Evolutionary conservation across 202 grass and related monocot species (phyloP).

Genomic region (Bolboschoenoplectus hybrid): DNA sequence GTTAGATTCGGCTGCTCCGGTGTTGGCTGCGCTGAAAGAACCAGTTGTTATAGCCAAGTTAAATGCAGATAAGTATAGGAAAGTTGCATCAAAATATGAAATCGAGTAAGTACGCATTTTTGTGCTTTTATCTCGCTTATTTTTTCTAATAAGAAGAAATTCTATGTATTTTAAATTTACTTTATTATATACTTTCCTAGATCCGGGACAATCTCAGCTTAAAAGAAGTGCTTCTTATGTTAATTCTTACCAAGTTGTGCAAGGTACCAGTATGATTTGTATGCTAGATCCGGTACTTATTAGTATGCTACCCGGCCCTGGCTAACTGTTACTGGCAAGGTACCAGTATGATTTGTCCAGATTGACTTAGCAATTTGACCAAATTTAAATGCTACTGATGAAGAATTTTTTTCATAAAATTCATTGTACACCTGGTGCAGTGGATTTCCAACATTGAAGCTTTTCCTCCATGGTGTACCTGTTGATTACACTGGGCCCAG

Average conservation of each 20-base stretch:
- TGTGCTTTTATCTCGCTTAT: slow-evolving; percentile 37
- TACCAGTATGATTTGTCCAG: not conserved
- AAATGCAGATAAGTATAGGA: slow-evolving; percentile 86
- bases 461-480: slow-evolving; percentile 79
- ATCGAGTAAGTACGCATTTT: slow-evolving; percentile 84
- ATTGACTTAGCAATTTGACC: not conserved
- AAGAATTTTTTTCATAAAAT: not conserved
- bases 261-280: no score
- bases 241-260: not conserved
- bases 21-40: slow-evolving; percentile 56
- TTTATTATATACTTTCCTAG: slow-evolving; percentile 25
- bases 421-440: slow-evolving; percentile 46
- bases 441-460: slow-evolving; percentile 84
- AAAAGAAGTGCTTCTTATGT: not conserved
- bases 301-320: not conserved
- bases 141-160: not conserved
- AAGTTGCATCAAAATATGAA: slow-evolving; percentile 75
- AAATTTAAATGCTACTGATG: slow-evolving; percentile 11
- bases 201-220: not conserved
- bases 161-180: not conserved
- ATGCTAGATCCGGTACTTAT: not conserved
- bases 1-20: slow-evolving; percentile 79
- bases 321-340: not conserved
- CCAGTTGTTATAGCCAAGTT: slow-evolving; percentile 75
- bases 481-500: slow-evolving; percentile 75